Base-by-base conservation (phyloP, 331 rosid genomes). In the Pyrus hybrid region DNA sequence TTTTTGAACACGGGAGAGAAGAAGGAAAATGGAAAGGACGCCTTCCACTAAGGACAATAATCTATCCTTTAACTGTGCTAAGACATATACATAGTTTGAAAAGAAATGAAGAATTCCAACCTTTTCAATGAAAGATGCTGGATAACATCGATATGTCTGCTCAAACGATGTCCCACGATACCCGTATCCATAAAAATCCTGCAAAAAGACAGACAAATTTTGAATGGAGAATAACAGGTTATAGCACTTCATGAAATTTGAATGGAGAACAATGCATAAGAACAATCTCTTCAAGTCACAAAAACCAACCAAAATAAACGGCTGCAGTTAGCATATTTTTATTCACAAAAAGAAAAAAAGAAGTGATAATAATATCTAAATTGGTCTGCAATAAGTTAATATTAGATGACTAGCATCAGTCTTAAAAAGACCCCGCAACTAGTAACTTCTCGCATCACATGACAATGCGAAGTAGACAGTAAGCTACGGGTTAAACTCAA, bases 81-180 rank as follows among this genome's bases (percentile, higher is more conserved):
- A 68, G 57, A 41, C 65, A 58, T 25, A 41, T 10, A 28, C 62
- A 35, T 68, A 14, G 45, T 71, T 70, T 32, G 33, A 26, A 17
- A 60, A 4, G 45, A 29, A 64, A 75, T 14, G 61, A 53, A 67
- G 54, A 7, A 81, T 14, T 28, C 77, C 37, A 37, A 93, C 99
- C 99, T 94, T 94, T 71, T 94, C 99, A 56, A 94, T 92, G 80
- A 94, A 94, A 32, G 99, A 91, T 63, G 99, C 96, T 14, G 99
- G 93, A 87, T 88, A 94, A 69, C 99, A 94, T 77, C 93, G 88
- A 80, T 94, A 94, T 33, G 93, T 90, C 86, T 94, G 99, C 90
- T 94, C 97, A 64, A 94, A 94, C 14, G 99, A 90, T 17, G 96
- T 85, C 66, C 99, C 99, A 21, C 83, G 97, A 77, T 94, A 94